Percentiles rank a stretch among this genome's conserved stretches.
Conservation (phyloP, 2,329 filamentous ascomycete species). For the Myotisia sp. region DNA sequence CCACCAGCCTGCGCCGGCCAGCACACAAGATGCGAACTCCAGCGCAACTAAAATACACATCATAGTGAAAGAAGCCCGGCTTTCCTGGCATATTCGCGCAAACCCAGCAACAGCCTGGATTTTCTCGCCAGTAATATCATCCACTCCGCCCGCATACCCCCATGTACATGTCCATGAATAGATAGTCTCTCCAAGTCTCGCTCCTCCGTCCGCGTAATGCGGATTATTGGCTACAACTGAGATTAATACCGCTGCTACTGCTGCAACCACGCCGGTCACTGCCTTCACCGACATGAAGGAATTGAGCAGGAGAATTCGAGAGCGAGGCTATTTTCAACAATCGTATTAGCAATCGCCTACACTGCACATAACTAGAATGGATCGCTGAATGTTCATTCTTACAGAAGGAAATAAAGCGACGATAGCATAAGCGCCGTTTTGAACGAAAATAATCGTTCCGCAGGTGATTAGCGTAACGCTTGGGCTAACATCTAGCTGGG, state of each 20-base stretch:
- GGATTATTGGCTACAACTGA: constrained; percentile 19
- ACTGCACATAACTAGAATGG: neutral
- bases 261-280: constrained; percentile 23
- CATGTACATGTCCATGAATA: constrained; percentile 31
- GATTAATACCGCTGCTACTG: constrained; percentile 22
- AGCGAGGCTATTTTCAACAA: constrained; percentile 19
- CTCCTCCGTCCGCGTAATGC: constrained; percentile 16
- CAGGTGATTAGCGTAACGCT: constrained; percentile 25
- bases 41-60: constrained; percentile 23
- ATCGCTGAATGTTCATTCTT: constrained; percentile 7
- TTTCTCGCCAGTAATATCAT: constrained; percentile 8
- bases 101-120: constrained; percentile 23
- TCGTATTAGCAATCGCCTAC: neutral
- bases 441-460: constrained; percentile 23
- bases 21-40: constrained; percentile 1
- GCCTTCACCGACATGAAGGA: constrained; percentile 22
- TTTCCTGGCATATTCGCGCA: constrained; percentile 25
- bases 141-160: constrained; percentile 15
- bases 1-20: constrained; percentile 7
- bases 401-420: constrained; percentile 25
- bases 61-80: constrained; percentile 23
- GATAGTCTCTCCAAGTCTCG: constrained; percentile 24
- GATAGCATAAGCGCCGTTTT: constrained; percentile 22
- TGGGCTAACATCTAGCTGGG: constrained; percentile 29
- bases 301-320: constrained; percentile 24